Base-by-base conservation (phyloP, 1,284 basidiomycete genomes). In the Melampsora occidentalis region DNA sequence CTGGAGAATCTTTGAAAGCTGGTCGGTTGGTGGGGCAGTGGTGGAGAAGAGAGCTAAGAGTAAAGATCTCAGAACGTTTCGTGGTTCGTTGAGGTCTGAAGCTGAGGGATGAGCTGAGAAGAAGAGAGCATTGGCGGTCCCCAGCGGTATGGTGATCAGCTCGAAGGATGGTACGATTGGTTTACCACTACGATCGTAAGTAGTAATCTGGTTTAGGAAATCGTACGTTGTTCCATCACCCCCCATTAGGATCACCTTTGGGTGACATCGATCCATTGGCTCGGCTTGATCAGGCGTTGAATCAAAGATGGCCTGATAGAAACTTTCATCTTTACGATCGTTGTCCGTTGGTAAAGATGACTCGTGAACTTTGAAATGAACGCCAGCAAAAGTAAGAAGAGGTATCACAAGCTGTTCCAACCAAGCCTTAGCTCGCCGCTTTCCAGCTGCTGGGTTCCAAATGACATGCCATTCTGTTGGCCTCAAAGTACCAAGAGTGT, bases 51-150 rank as follows among this genome's bases (percentile, higher is more conserved):
- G 80, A 9, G 62, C n/a, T 79, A 82, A 28, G 81, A 82, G n/a
- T 79, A 80, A 33, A 82, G 81, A 53, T 80, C 81, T 66, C 80
- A 79, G 72, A 88, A 80, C 80, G 86, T 88, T 0, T 85, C 84
- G 35, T 4, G 66, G 53, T 31, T 64, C 39, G 14, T 35, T 42
- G 31, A 66, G 49, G 7, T 9, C 66, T 85, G 85, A 2, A 85
- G 86, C 79, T 28, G 53, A 57, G 86, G 90, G 71, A 87, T 85
- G 86, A 25, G 85, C 79, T 20, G 85, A 83, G 5, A 83, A 86
- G 82, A 90, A 94, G n/a, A 97, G 85, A 0, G 95, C 95, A 81
- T 97, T 97, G 22, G 93, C 94, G n/a, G 94, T 97, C 12, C 95
- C 95, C 59, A 88, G 88, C 2, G 94, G 94, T 18, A 87, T 81